Evolutionary conservation across 1,284 basidiomycete species (phyloP).

Genomic region (Omphalotus olearius): DNA sequence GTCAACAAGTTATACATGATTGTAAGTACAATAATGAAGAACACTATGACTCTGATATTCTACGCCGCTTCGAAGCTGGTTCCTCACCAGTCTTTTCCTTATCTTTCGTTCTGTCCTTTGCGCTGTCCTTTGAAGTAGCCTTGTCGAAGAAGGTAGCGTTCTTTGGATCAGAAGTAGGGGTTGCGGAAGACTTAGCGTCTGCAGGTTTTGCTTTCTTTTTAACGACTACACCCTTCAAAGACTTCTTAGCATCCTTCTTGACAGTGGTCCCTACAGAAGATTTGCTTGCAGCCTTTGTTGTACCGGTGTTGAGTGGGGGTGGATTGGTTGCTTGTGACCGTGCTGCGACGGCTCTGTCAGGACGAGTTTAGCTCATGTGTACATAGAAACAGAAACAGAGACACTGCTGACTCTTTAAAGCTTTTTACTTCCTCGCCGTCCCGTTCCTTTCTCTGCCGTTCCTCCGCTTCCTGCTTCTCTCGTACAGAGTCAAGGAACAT

Average conservation of each 20-base stretch:
- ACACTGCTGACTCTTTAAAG: slow-evolving; percentile 65
- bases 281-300: slow-evolving; percentile 24
- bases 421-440: slow-evolving; percentile 79
- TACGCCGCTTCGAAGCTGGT: slow-evolving; percentile 51
- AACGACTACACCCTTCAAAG: slow-evolving; percentile 73
- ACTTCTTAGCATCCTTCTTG: slow-evolving; percentile 57
- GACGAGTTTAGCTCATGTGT: slow-evolving; percentile 14
- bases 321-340: slow-evolving; percentile 53
- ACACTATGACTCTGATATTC: slow-evolving; percentile 32
- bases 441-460: slow-evolving; percentile 64
- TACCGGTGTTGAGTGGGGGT: slow-evolving; percentile 26
- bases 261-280: slow-evolving; percentile 17
- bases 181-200: not conserved
- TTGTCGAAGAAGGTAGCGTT: not conserved
- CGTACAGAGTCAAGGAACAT: slow-evolving; percentile 83
- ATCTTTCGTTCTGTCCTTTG: not conserved
- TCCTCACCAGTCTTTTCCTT: slow-evolving; percentile 18
- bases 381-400: slow-evolving; percentile 3
- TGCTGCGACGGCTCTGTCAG: slow-evolving; percentile 67
- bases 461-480: slow-evolving; percentile 72
- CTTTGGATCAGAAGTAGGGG: not conserved
- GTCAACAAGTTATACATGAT: not conserved
- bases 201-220: slow-evolving; percentile 52
- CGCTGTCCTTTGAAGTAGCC: not conserved
- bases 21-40: too few species aligned